Base-by-base conservation (phyloP, 352 stramenopile species). In the Phytopythium boreale region DNA sequence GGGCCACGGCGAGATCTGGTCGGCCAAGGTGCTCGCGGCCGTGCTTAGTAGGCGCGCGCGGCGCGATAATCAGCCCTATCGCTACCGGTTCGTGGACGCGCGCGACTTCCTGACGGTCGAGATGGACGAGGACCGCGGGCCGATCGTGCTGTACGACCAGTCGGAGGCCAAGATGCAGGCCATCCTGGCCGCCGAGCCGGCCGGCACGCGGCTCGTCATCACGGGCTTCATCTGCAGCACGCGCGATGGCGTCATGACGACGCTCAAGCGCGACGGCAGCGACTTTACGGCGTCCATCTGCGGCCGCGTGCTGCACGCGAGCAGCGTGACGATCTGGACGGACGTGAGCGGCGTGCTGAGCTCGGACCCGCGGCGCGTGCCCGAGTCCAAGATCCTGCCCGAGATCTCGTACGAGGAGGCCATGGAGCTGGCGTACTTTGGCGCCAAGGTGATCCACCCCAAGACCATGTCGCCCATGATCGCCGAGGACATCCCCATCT, bases 351-450 rank as follows among this genome's bases (percentile, higher is more conserved):
- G 96, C 53, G 95, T 99, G 37, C 71, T 98, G 27, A 97, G 90
- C 57, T 95, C 96, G 6, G 97, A 99, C 69, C 97, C 97, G 34
- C 79, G 96, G 59, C 82, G 95, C 60, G 97, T 99, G 27, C 94
- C 95, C 3, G 87, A 97, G 63, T 95, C 95, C 7, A 85, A 88
- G 62, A 93, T 96, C 46, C 73, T 98, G 15, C 68, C 80, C 19
- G 86, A 98, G 69, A 82, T 99, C 20, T 98, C 87, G 34, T 99
- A 99, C 77, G 95, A 98, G 70, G 96, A 99, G 75, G 97, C 97
- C 41, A 98, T 99, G 93, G 97, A 99, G 77, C 81, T 99, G 31
- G 97, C 96, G 11, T 99, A 98, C 72, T 99, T 99, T 74, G 97
- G 97, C 29, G 97, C 97, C 17, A 98, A 99, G 74, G 97, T 99